Evolutionary conservation across 805 yeast species (phyloP), one percentile per base, ranked within the genome.

Genomic region (Nakazawaea anatomiae): DNA sequence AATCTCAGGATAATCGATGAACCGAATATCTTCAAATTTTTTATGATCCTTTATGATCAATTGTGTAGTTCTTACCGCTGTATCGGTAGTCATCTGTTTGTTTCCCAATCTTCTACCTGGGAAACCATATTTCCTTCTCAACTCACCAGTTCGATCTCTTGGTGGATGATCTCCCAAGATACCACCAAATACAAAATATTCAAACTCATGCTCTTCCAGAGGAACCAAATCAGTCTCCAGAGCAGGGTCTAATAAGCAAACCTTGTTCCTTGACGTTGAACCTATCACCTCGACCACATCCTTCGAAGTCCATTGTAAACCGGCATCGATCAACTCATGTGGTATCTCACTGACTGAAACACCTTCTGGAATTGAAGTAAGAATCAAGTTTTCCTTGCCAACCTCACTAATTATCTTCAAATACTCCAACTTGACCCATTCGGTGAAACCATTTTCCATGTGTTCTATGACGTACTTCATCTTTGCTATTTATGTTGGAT

Each of bases 401-500:
- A 92, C 83, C 54, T 92, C 97, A 50, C 79, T 73, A 45, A 90
- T 80, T 53, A 92, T 91, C 60, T 87, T 89, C 30, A 80, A 69
- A 67, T 92, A 92, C 61, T 92, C 99, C 5, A 94, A 74, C 31
- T 80, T 77, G 42, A 92, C 98, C 99, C 99, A 92, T 57, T 87
- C 94, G 56, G 96, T 89, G 76, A 92, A 89, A 1, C 96, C 98
- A 54, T 82, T 87, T 68, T 92, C 99, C 97, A 92, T 92, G 65
- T 92, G 99, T 68, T 92, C 99, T 48, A 92, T 90, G 48, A 94
- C 81, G 74, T 90, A 92, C 68, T 89, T 89, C 96, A 88, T 88
- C 42, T 9, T 51, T 42, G 29, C 9, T 30, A 8, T 42, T 7
- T 32, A 11, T 32, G 8, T 3, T 32, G 35, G 11, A 18, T 18